Conservation (phyloP, 1,284 basidiomycete species). For the Ustilago loliicola region DNA sequence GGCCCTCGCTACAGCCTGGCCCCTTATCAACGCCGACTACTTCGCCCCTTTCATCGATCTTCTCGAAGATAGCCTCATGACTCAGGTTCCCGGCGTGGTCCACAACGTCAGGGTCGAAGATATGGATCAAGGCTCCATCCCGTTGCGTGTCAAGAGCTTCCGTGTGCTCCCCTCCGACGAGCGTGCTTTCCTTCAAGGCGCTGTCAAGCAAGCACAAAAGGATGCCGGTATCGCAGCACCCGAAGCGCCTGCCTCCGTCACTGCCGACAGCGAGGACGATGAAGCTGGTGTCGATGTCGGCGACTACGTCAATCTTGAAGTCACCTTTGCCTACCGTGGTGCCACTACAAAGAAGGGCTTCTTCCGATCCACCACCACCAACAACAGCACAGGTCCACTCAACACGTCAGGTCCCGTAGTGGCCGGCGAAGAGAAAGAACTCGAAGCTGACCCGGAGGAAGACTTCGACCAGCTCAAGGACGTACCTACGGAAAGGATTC, state of each 20-base stretch:
- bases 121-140: constrained; percentile 63
- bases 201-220: constrained; percentile 28
- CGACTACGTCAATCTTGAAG: constrained; percentile 63
- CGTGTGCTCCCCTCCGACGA: constrained; percentile 49
- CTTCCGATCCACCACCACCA: constrained; percentile 39
- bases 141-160: constrained; percentile 59
- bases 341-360: constrained; percentile 36
- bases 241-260: constrained; percentile 8
- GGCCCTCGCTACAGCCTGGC: constrained; percentile 60
- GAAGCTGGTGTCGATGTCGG: constrained; percentile 50
- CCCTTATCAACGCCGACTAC: constrained; percentile 63
- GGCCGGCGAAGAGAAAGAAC: constrained; percentile 17
- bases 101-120: constrained; percentile 65
- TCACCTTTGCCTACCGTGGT: constrained; percentile 61
- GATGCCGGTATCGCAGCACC: constrained; percentile 22
- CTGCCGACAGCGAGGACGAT: constrained; percentile 24
- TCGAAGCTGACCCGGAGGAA: constrained; percentile 16
- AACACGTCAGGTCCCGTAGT: constrained; percentile 21
- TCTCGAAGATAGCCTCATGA: constrained; percentile 66
- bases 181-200: constrained; percentile 49
- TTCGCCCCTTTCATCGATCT: constrained; percentile 66
- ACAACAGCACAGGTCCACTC: constrained; percentile 22
- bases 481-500: constrained; percentile 52
- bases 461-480: constrained; percentile 38
- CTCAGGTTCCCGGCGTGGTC: constrained; percentile 65